Evolutionary conservation across 306 rosid genomes (phyloP).

Genomic region (Fagus crenata): DNA sequence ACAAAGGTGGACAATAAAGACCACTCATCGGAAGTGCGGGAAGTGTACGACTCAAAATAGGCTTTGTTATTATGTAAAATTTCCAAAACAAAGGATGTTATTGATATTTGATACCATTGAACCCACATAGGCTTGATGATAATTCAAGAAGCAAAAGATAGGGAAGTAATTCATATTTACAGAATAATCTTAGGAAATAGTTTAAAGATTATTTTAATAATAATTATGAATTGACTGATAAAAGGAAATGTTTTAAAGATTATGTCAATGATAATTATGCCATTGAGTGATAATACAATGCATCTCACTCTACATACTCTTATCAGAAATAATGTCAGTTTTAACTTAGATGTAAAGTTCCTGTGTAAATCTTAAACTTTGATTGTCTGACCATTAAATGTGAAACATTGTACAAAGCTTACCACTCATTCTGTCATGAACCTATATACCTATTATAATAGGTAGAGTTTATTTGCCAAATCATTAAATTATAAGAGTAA

Average conservation of each 20-base stretch:
- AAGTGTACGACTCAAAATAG: neutral
- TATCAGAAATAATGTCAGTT: neutral
- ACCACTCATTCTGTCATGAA: neutral
- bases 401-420: neutral
- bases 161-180: neutral
- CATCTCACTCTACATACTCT: neutral
- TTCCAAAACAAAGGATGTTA: neutral
- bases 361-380: neutral
- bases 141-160: neutral
- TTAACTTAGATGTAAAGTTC: neutral
- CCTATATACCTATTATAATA: neutral
- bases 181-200: too few relatives aligned
- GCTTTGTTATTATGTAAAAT: neutral
- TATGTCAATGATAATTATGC: neutral
- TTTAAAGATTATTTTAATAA: neutral
- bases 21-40: neutral
- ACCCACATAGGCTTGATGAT: neutral
- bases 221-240: neutral
- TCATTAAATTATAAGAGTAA: neutral
- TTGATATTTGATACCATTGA: neutral
- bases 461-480: too few relatives aligned
- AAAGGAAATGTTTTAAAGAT: neutral
- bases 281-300: neutral
- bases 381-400: neutral
- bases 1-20: neutral